Evolutionary conservation across 257 asterid species (phyloP).

Genomic region (Hygrophila difformis): DNA sequence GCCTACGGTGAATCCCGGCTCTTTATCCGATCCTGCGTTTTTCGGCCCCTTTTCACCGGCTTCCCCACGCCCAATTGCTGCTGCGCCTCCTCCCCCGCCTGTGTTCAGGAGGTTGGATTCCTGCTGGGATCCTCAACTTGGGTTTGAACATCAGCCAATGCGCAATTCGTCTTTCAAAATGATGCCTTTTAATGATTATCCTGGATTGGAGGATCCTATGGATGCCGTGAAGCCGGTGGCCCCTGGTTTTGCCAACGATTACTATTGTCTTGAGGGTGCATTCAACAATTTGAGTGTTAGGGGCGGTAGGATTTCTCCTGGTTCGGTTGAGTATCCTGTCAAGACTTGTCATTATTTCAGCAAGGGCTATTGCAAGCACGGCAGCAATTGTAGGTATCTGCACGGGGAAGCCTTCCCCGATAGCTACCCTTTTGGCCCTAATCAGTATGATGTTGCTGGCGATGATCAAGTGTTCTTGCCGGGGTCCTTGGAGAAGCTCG

Average conservation of each 20-base stretch:
- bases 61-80: slow-evolving; percentile 29
- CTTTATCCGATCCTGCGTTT: slow-evolving; percentile 29
- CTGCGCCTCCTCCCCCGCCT: slow-evolving; percentile 20
- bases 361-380: slow-evolving; percentile 85
- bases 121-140: slow-evolving; percentile 33
- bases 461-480: slow-evolving; percentile 52
- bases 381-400: slow-evolving; percentile 62
- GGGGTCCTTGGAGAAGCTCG: slow-evolving; percentile 58
- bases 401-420: slow-evolving; percentile 46
- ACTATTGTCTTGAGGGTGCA: slow-evolving; percentile 31
- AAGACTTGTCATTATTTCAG: slow-evolving; percentile 70
- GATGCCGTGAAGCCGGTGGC: slow-evolving; percentile 23
- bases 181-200: slow-evolving; percentile 2
- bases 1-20: slow-evolving; percentile 36
- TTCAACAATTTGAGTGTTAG: slow-evolving; percentile 28
- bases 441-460: slow-evolving; percentile 24
- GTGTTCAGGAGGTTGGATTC: slow-evolving; percentile 27
- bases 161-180: slow-evolving; percentile 21
- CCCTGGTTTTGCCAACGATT: slow-evolving; percentile 25
- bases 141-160: slow-evolving; percentile 22
- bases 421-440: slow-evolving; percentile 30
- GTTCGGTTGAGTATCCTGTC: slow-evolving; percentile 31
- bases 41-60: slow-evolving; percentile 24
- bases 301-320: slow-evolving; percentile 30
- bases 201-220: slow-evolving; percentile 27